Percentiles rank a stretch among this genome's conserved stretches.
Conservation (phyloP, 2,329 filamentous ascomycete genomes). For the Colletotrichum aenigma region DNA sequence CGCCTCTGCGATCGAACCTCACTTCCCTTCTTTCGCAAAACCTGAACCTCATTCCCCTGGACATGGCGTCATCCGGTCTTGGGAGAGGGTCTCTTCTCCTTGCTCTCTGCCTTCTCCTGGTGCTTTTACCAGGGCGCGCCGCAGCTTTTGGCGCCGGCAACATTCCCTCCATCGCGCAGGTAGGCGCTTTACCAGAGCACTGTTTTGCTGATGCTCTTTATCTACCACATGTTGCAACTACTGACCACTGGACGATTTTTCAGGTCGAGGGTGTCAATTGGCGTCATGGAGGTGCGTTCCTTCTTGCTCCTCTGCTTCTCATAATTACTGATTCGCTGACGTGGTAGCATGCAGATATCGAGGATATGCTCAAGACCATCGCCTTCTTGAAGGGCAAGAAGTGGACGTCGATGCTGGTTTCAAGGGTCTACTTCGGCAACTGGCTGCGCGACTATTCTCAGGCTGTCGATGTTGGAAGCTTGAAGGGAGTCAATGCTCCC, state of each 20-base stretch:
- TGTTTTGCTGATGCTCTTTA: not conserved
- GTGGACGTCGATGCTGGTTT: slow-evolving; percentile 81
- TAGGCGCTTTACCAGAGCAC: slow-evolving; percentile 22
- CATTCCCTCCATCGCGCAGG: slow-evolving; percentile 67
- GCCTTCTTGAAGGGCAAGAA: slow-evolving; percentile 82
- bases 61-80: slow-evolving; percentile 53
- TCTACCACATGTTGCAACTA: not conserved
- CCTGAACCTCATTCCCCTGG: not conserved
- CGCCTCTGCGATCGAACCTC: not conserved
- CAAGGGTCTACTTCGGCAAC: slow-evolving; percentile 84
- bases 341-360: slow-evolving; percentile 62
- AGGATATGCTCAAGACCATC: slow-evolving; percentile 80
- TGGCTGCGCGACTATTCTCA: slow-evolving; percentile 88
- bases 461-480: slow-evolving; percentile 78
- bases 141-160: slow-evolving; percentile 73
- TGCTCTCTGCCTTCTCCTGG: slow-evolving; percentile 55
- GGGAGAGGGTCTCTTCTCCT: slow-evolving; percentile 58
- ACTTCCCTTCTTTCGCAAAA: not conserved
- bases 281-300: slow-evolving; percentile 64
- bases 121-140: slow-evolving; percentile 61
- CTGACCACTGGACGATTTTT: slow-evolving; percentile 23
- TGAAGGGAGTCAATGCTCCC: slow-evolving; percentile 79
- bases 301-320: not conserved
- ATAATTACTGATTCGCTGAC: not conserved
- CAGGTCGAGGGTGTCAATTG: slow-evolving; percentile 72